phyloP scores from a whole-genome alignment of 1,284 basidiomycete genomes.

The Kwoniella shivajii region DNA sequence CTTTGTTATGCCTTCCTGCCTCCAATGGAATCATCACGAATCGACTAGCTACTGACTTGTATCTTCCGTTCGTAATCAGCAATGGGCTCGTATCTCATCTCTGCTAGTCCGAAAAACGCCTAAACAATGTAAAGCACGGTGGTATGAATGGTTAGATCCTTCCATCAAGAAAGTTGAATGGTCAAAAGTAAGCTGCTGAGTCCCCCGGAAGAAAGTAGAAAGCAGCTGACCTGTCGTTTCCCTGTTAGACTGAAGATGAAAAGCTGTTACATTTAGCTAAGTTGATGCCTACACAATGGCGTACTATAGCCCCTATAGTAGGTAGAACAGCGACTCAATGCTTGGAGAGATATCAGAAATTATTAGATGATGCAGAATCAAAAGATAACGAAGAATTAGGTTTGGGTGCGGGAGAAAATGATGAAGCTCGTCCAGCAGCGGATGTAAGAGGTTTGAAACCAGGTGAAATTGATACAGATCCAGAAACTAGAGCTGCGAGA shows the following conservation, averaged over 20 bases:
- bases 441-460: constrained; percentile 86
- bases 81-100: constrained; percentile 95
- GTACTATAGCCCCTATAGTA: constrained; percentile 97
- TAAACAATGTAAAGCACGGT: constrained; percentile 97
- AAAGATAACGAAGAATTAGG: constrained; percentile 92
- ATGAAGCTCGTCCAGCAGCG: constrained; percentile 81
- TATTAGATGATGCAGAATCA: constrained; percentile 94
- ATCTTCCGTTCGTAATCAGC: constrained; percentile 30
- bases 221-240: neutral
- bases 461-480: constrained; percentile 98
- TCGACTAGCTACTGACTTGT: no score
- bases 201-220: neutral
- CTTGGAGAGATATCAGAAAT: constrained; percentile 95
- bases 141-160: constrained; percentile 99
- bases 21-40: neutral
- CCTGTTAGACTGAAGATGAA: constrained; percentile 84
- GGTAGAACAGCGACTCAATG: constrained; percentile 99
- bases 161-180: constrained; percentile 99
- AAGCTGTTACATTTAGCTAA: constrained; percentile 97
- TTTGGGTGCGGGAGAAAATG: constrained; percentile 74
- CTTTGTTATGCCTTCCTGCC: neutral
- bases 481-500: constrained; percentile 95
- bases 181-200: constrained; percentile 73
- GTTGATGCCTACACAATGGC: constrained; percentile 99
- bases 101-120: constrained; percentile 97